phyloP scores from a whole-genome alignment of 2,329 filamentous ascomycete genomes.

The Gaeumannomyces tritici region DNA sequence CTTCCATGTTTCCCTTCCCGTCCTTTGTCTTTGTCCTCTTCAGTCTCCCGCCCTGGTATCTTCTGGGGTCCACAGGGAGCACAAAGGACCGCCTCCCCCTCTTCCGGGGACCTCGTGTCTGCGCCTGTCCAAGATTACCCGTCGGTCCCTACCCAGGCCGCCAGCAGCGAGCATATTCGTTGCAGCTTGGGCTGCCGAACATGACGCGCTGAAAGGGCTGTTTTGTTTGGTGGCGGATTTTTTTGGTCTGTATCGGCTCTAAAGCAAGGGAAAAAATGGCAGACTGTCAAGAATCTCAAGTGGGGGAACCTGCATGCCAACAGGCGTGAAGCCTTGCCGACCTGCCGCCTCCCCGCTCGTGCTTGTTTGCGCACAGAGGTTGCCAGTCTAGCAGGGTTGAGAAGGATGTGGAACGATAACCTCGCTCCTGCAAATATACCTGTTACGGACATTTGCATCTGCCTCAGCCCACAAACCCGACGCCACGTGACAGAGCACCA shows the following conservation, averaged over 20 bases:
- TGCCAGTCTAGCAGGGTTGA: too few relatives aligned
- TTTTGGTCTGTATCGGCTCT: background rate
- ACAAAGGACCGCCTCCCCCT: background rate
- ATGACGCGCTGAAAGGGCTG: background rate
- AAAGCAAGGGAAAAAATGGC: background rate
- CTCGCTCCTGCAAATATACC: background rate
- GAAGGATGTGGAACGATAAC: too few relatives aligned
- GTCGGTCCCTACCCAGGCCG: background rate
- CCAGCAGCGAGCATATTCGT: background rate
- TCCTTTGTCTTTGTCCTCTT: background rate
- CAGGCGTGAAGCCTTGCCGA: too few relatives aligned
- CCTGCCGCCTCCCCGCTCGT: too few relatives aligned
- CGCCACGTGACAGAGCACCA: background rate
- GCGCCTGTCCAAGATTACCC: background rate
- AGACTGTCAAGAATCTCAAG: too few relatives aligned
- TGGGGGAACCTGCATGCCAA: too few relatives aligned
- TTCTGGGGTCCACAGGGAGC: background rate
- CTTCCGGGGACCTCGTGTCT: background rate
- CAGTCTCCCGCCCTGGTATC: background rate
- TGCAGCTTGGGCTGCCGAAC: too few relatives aligned
- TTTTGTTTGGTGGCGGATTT: background rate
- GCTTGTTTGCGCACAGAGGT: too few relatives aligned
- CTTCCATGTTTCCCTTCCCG: background rate
- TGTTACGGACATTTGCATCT: background rate
- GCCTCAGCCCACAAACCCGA: background rate